These are phyloP conservation scores for Syzygium syzygioides DNA, from an alignment of 441 rosid species.

Conservation along the genomic window DNA sequence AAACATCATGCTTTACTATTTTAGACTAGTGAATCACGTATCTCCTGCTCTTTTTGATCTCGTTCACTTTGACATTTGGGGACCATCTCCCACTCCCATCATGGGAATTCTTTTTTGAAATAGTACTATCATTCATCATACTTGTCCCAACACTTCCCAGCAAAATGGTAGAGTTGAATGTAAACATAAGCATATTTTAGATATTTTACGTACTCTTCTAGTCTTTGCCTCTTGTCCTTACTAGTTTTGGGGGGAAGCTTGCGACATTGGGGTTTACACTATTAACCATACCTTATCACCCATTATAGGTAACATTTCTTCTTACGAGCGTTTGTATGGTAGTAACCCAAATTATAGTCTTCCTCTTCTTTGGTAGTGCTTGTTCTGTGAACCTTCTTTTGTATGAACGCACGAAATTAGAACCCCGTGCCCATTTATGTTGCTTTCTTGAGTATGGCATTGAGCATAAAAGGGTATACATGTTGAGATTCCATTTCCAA, in stretches of 20 bases:
- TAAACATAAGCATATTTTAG: background rate
- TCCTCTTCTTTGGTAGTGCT: background rate
- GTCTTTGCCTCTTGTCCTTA: rapidly evolving
- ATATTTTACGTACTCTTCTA: background rate
- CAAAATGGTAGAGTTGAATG: background rate
- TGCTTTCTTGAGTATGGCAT: background rate
- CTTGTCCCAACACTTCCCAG: background rate
- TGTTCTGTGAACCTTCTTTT: background rate
- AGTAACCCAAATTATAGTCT: background rate
- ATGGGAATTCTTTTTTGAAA: no score
- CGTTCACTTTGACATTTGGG: no score
- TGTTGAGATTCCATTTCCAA: background rate
- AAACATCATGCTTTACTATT: no score
- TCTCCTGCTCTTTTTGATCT: no score
- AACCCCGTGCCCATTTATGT: background rate
- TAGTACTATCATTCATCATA: background rate
- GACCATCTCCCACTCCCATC: no score
- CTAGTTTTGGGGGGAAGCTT: background rate
- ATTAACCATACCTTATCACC: background rate
- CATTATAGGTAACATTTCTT: background rate
- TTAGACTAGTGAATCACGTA: no score
- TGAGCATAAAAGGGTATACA: background rate
- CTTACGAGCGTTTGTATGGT: background rate
- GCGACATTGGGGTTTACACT: background rate
- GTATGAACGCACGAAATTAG: rapidly evolving